Percentiles rank a stretch among this genome's conserved stretches.
These are phyloP conservation scores for Castanea mollissima DNA, from an alignment of 306 rosid genomes.

Conservation along the genomic window DNA sequence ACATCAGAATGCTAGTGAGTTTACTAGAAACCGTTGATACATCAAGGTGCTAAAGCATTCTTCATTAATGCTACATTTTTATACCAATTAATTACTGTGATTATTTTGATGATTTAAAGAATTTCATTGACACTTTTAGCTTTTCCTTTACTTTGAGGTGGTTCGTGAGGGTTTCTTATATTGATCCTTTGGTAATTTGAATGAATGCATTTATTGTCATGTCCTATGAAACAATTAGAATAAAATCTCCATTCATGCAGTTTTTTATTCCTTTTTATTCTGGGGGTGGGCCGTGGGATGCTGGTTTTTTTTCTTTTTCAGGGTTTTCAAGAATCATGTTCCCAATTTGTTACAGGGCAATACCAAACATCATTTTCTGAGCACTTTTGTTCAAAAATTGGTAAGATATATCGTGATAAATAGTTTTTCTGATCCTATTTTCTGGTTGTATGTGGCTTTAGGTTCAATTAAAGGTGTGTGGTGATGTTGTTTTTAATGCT, in stretches of 20 bases:
- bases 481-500: neutral
- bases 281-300: conserved; percentile 1
- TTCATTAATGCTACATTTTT: neutral
- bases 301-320: conserved; percentile 31
- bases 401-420: conserved; percentile 44
- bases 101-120: neutral
- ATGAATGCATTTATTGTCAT: neutral
- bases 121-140: neutral
- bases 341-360: conserved; percentile 66
- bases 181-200: neutral
- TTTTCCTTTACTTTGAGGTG: neutral
- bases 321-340: conserved; percentile 81
- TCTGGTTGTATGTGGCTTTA: neutral
- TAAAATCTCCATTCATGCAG: neutral
- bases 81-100: neutral
- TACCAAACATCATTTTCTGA: conserved; percentile 45
- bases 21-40: neutral
- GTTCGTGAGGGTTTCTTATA: neutral
- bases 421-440: neutral
- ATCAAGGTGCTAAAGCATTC: neutral
- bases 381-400: conserved; percentile 44
- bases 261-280: conserved; percentile 4
- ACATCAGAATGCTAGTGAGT: too few relatives aligned
- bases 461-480: neutral
- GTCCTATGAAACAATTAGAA: neutral